Conservation (phyloP, 352 stramenopile species). For the Globisporangium yorkense region DNA sequence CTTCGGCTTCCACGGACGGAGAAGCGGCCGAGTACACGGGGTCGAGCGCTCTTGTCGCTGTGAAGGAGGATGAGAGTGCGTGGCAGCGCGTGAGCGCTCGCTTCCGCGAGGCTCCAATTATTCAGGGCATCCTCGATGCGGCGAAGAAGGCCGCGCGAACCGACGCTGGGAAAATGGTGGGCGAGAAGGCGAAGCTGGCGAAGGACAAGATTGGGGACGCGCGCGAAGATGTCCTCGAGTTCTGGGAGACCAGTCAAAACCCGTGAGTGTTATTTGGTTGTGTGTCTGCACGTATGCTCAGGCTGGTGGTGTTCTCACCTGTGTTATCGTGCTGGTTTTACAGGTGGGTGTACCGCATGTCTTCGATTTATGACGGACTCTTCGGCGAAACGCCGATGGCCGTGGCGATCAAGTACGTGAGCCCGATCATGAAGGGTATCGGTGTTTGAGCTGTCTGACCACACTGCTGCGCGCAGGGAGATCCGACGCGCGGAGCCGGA, state of each 20-base stretch:
- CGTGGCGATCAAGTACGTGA: slow-evolving; percentile 82
- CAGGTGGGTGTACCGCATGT: slow-evolving; percentile 95
- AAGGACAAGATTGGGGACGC: slow-evolving; percentile 81
- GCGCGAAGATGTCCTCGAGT: slow-evolving; percentile 86
- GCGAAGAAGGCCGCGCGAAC: slow-evolving; percentile 75
- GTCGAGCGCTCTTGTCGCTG: slow-evolving; percentile 66
- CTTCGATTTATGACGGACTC: slow-evolving; percentile 97
- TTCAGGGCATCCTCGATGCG: slow-evolving; percentile 85
- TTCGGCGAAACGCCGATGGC: slow-evolving; percentile 96
- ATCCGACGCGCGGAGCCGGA: slow-evolving; percentile 94
- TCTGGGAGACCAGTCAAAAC: slow-evolving; percentile 99
- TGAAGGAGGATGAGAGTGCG: slow-evolving; percentile 92
- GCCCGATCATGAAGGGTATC: not conserved
- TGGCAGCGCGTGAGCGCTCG: slow-evolving; percentile 93
- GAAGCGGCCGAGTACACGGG: slow-evolving; percentile 59
- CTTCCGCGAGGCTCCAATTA: slow-evolving; percentile 94
- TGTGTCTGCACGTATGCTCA: not conserved
- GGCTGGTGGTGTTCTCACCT: not conserved
- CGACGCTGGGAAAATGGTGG: slow-evolving; percentile 67
- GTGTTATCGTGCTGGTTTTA: slow-evolving; percentile 1
- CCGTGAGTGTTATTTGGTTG: slow-evolving; percentile 51
- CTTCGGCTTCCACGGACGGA: slow-evolving; percentile 22
- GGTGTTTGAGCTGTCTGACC: not conserved
- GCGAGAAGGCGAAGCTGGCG: slow-evolving; percentile 62
- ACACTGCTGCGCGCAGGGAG: slow-evolving; percentile 39